Evolutionary conservation across 495 filamentous ascomycete species (phyloP).

Genomic region (Aspergillus sclerotiicarbonarius): DNA sequence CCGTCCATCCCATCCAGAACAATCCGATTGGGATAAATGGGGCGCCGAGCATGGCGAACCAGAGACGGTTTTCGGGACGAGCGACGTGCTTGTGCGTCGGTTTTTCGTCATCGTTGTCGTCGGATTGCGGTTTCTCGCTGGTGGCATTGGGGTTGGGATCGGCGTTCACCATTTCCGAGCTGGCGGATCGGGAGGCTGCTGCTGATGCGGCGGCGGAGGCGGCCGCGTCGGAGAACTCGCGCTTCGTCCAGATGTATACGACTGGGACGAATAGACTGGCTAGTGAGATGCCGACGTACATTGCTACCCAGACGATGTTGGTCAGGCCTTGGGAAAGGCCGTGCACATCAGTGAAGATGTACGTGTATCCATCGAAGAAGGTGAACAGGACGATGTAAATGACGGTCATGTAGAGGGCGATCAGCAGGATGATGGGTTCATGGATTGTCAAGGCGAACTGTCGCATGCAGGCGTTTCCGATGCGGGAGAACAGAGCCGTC

Average conservation of each 20-base stretch:
- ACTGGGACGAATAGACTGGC: constrained; percentile 48
- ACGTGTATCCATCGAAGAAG: constrained; percentile 64
- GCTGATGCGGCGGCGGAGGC: not conserved
- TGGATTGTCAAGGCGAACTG: constrained; percentile 42
- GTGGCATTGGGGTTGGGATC: not conserved
- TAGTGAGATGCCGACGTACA: constrained; percentile 53
- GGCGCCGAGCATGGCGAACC: constrained; percentile 55
- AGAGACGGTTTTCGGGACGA: constrained; percentile 17
- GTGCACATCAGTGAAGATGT: constrained; percentile 60
- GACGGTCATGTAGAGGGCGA: constrained; percentile 60
- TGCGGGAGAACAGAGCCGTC: constrained; percentile 31
- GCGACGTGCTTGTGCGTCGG: not conserved
- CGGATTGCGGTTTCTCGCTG: not conserved
- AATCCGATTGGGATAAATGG: constrained; percentile 53
- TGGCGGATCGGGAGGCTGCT: not conserved
- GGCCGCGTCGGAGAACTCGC: constrained; percentile 30
- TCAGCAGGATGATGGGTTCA: constrained; percentile 52
- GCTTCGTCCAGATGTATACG: constrained; percentile 54
- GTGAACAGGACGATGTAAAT: constrained; percentile 68
- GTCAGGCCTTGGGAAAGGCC: constrained; percentile 52
- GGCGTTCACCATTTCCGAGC: not conserved
- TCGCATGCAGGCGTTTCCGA: constrained; percentile 39
- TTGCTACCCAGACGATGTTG: constrained; percentile 57
- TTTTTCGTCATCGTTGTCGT: not conserved
- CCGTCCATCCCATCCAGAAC: constrained; percentile 65